Base-by-base conservation (phyloP, 2,329 filamentous ascomycete species). In the Hymenoscyphus occultus region DNA sequence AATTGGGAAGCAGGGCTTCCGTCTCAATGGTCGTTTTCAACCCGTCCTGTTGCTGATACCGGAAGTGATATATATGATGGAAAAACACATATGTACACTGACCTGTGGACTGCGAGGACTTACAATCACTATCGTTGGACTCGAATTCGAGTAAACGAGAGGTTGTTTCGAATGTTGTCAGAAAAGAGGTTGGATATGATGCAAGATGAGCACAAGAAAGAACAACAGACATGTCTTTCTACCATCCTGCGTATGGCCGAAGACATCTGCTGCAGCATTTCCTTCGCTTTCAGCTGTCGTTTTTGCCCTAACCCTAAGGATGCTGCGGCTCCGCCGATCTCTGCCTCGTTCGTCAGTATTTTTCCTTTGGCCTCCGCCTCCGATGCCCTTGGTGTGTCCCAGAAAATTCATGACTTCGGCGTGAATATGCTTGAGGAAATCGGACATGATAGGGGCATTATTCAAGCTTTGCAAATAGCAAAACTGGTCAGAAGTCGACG, bases 51-150 rank as follows among this genome's bases (percentile, higher is more conserved):
- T 3, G 35, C 60, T 13, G 61, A 65, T 5, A 48, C 39, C 7
- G 22, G 54, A 4, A 40, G 60, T 12, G 59, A 65, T 22, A 60
- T 66, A 32, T 73, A 65, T 32, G 54, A 68, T 3, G 66, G 63
- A 5, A 51, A 65, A 5, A 66, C 62, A 13, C 69, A 73, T 31
- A n/a, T 48, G 28, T 72, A 71, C 62, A 45, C 42, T 3, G 70
- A 74, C 59, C 12, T 69, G 4, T 73, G 73, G 72, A 64, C 61
- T n/a, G 67, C 68, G 7, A 66, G 70, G 62, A 65, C 72, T 28
- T 71, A 66, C 51, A 71, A 70, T 35, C 57, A 71, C 39, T 72
- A 71, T 60, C 67, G 71, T 35, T 71, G 68, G 69, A 56, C 59
- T 16, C 58, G 72, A 5, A 72, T 74, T 28, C 60, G 70, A 4